These are phyloP conservation scores for Plectranthus barbatus DNA, from an alignment of 257 asterid genomes.

Conservation along the genomic window DNA sequence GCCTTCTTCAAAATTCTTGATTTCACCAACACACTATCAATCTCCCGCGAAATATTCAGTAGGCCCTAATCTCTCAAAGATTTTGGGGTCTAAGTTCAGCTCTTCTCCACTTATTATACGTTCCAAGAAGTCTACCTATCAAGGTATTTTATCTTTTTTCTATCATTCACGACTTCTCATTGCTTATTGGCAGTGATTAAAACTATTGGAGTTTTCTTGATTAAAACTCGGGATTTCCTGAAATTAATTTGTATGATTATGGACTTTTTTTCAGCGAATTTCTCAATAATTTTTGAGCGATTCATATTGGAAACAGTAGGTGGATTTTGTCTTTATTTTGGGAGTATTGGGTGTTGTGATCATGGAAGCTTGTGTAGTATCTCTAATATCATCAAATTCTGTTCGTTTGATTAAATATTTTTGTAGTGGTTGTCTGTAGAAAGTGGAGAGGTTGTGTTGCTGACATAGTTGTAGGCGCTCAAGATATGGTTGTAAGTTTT, in stretches of 20 bases:
- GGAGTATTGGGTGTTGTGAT: background rate
- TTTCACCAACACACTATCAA: conserved; percentile 24
- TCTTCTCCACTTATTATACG: conserved; percentile 16
- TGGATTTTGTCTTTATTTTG: background rate
- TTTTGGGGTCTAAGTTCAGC: conserved; percentile 5
- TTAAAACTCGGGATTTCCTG: background rate
- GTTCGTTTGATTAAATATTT: background rate
- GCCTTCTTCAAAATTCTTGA: conserved; percentile 26
- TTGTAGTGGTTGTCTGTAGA: background rate
- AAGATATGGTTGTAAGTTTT: background rate
- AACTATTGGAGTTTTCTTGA: background rate
- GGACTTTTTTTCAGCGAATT: no score
- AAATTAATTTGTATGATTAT: background rate
- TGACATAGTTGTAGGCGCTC: background rate
- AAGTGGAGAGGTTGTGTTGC: background rate
- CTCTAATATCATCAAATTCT: background rate
- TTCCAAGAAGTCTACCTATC: conserved; percentile 46
- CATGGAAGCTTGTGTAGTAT: background rate
- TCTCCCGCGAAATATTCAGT: conserved; percentile 20
- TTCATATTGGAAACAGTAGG: background rate
- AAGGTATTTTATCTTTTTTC: conserved; percentile 27
- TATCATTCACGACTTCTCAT: background rate
- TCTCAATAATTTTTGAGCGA: background rate
- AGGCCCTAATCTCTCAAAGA: conserved; percentile 18
- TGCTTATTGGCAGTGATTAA: background rate